A percentile compares a stretch with the other conserved stretches of the same genome.
Evolutionary conservation across 768 basidiomycete species (phyloP).

Genomic region (Roridomyces roridus): DNA sequence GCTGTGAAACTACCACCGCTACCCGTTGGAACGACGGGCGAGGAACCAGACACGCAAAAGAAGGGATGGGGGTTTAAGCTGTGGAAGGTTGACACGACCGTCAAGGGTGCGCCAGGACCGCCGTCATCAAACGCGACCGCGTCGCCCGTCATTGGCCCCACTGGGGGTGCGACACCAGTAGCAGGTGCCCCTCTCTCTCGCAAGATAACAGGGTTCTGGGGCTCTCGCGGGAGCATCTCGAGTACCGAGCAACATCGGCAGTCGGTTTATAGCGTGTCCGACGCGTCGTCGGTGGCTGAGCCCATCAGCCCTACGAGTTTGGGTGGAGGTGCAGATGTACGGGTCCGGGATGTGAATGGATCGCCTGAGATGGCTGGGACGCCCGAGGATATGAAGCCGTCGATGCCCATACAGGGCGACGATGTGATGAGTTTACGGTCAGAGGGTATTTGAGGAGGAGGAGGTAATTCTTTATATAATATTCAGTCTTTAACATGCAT

Average conservation of each 20-base stretch:
- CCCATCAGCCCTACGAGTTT: conserved; percentile 62
- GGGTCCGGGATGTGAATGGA: conserved; percentile 37
- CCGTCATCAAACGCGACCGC: conserved; percentile 35
- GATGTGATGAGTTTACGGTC: conserved; percentile 14
- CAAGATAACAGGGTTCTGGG: conserved; percentile 78
- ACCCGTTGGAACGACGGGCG: conserved; percentile 44
- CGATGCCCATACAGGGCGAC: background rate
- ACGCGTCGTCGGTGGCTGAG: conserved; percentile 62
- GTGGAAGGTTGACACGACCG: conserved; percentile 55
- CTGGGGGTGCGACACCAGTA: background rate
- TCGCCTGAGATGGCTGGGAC: conserved; percentile 29
- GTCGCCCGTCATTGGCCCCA: conserved; percentile 33
- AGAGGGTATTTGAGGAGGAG: background rate
- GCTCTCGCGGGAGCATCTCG: conserved; percentile 57
- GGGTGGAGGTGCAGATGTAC: conserved; percentile 33
- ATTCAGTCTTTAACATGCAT: too few relatives aligned
- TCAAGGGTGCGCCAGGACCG: conserved; percentile 31
- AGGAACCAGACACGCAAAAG: conserved; percentile 37
- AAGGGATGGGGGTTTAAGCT: conserved; percentile 68
- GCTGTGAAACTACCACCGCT: conserved; percentile 47
- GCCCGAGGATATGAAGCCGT: conserved; percentile 11
- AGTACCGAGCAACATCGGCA: conserved; percentile 36
- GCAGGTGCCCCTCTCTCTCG: conserved; percentile 55
- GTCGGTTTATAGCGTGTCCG: conserved; percentile 59
- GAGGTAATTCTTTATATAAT: too few relatives aligned